Evolutionary conservation across 495 filamentous ascomycete species (phyloP).

Genomic region (Aspergillus homomorphus): DNA sequence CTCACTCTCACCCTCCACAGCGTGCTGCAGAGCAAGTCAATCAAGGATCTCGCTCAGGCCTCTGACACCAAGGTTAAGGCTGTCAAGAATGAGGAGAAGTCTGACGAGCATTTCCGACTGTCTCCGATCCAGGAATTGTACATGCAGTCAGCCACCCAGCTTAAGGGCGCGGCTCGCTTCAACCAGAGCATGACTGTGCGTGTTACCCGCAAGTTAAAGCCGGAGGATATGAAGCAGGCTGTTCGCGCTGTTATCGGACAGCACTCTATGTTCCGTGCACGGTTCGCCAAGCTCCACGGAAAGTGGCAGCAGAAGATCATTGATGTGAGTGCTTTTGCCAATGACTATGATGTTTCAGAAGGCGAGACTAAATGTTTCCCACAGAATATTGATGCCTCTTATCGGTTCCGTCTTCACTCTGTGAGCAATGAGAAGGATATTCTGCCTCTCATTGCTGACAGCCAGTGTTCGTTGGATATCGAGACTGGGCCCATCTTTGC

Average conservation of each 20-base stretch:
- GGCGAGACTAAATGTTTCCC: slow-evolving; percentile 16
- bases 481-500: slow-evolving; percentile 43
- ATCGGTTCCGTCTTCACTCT: slow-evolving; percentile 34
- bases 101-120: slow-evolving; percentile 50
- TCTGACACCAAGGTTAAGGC: slow-evolving; percentile 23
- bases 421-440: slow-evolving; percentile 32
- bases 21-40: slow-evolving; percentile 36
- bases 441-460: slow-evolving; percentile 33
- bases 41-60: slow-evolving; percentile 34
- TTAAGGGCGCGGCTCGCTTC: slow-evolving; percentile 53
- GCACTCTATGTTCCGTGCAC: slow-evolving; percentile 68
- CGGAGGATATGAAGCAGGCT: slow-evolving; percentile 51
- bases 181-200: slow-evolving; percentile 68
- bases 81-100: slow-evolving; percentile 28
- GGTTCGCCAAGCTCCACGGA: slow-evolving; percentile 47
- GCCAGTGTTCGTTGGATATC: slow-evolving; percentile 41
- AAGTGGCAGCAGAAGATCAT: slow-evolving; percentile 44
- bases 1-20: slow-evolving; percentile 35
- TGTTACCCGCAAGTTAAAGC: slow-evolving; percentile 46
- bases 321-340: slow-evolving; percentile 20
- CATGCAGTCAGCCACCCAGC: slow-evolving; percentile 44
- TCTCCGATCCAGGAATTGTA: slow-evolving; percentile 47
- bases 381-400: slow-evolving; percentile 43
- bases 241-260: slow-evolving; percentile 56
- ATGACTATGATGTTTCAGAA: too few species aligned